Evolutionary conservation across 2,329 filamentous ascomycete species (phyloP).

Genomic region (Colletotrichum scovillei): DNA sequence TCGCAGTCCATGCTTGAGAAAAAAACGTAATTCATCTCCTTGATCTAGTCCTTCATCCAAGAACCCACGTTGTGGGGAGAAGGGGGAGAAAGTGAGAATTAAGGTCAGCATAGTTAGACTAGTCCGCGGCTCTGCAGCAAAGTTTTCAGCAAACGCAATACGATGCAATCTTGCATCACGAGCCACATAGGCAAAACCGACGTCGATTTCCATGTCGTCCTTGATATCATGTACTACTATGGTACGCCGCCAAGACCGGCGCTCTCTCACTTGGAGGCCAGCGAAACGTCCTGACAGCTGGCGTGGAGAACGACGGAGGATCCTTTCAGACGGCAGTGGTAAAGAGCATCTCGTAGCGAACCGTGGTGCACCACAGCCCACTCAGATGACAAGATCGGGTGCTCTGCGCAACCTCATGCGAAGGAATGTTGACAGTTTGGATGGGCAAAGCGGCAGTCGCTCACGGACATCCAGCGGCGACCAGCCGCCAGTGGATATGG

Average conservation of each 20-base stretch:
- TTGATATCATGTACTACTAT: neutral
- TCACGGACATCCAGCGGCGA: neutral
- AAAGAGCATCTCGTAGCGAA: constrained; percentile 23
- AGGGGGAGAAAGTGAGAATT: neutral
- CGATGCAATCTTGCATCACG: neutral
- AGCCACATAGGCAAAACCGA: constrained; percentile 12
- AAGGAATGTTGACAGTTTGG: constrained; percentile 4
- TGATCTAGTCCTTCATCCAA: neutral
- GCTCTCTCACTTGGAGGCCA: constrained; percentile 6
- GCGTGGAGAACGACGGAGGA: constrained; percentile 3
- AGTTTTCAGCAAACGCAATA: constrained; percentile 1
- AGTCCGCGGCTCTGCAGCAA: constrained; percentile 4
- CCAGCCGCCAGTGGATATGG: neutral
- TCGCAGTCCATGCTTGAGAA: neutral
- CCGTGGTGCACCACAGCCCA: constrained; percentile 5
- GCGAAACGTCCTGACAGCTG: constrained; percentile 11
- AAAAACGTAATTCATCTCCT: neutral
- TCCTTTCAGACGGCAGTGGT: constrained; percentile 25
- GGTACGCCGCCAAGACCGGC: neutral
- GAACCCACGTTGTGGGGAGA: neutral
- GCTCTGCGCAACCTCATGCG: constrained; percentile 10
- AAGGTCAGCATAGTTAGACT: neutral
- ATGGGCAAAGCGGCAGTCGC: constrained; percentile 11
- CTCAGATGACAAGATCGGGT: constrained; percentile 32
- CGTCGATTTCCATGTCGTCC: neutral